Percentiles rank a stretch among this genome's conserved stretches.
phyloP scores from a whole-genome alignment of 352 stramenopile species.

The Globisporangium irregulare region DNA sequence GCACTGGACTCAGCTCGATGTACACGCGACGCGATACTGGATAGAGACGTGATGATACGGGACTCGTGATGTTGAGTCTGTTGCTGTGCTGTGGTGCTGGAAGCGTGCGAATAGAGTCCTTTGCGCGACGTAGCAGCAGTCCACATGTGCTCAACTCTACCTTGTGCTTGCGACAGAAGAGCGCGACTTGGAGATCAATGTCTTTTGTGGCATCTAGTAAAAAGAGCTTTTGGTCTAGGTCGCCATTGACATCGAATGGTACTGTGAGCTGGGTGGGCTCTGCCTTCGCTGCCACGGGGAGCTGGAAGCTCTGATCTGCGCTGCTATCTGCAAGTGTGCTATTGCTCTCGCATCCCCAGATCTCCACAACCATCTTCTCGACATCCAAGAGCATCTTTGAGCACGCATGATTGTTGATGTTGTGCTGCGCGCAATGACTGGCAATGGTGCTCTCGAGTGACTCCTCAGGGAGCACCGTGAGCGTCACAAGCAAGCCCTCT shows the following conservation, averaged over 20 bases:
- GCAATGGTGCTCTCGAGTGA: slow-evolving; percentile 30
- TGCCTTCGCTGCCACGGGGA: not conserved
- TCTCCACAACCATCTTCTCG: slow-evolving; percentile 26
- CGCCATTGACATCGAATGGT: not conserved
- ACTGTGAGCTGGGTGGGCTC: slow-evolving; percentile 17
- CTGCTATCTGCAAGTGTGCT: not conserved
- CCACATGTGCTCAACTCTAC: slow-evolving; percentile 28
- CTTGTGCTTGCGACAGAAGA: slow-evolving; percentile 32
- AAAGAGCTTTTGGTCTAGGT: slow-evolving; percentile 17
- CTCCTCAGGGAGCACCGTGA: slow-evolving; percentile 37
- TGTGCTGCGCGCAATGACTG: slow-evolving; percentile 27
- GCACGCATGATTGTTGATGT: slow-evolving; percentile 19
- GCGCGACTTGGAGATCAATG: slow-evolving; percentile 34
- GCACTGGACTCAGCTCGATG: slow-evolving; percentile 31
- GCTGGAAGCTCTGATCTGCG: not conserved
- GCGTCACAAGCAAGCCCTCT: slow-evolving; percentile 11
- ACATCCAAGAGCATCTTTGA: slow-evolving; percentile 19
- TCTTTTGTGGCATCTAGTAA: slow-evolving; percentile 23
- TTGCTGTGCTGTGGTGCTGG: slow-evolving; percentile 17
- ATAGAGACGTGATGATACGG: slow-evolving; percentile 25
- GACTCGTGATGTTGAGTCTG: slow-evolving; percentile 29
- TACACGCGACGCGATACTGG: slow-evolving; percentile 39
- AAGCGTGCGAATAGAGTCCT: slow-evolving; percentile 13
- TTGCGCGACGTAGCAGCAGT: slow-evolving; percentile 28
- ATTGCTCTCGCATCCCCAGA: slow-evolving; percentile 49